These are phyloP conservation scores for Epichloe scottii DNA, from an alignment of 2,329 filamentous ascomycete species.

Conservation along the genomic window DNA sequence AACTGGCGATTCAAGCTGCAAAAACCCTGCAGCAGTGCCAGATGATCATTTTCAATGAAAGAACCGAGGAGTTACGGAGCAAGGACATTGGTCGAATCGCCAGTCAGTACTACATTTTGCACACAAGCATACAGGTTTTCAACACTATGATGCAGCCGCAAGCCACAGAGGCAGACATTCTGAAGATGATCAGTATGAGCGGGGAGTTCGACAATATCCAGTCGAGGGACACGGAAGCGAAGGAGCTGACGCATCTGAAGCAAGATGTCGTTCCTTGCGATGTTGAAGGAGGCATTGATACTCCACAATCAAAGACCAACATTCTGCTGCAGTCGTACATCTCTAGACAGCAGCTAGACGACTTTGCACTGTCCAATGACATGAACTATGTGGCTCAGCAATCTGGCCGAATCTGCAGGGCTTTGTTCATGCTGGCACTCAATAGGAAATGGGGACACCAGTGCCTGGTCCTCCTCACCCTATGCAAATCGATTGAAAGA, in stretches of 20 bases:
- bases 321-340: constrained; percentile 92
- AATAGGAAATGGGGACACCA: constrained; percentile 94
- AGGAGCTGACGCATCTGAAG: constrained; percentile 67
- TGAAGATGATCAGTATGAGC: constrained; percentile 95
- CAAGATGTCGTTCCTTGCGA: constrained; percentile 64
- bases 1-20: constrained; percentile 81
- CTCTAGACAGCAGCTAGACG: constrained; percentile 73
- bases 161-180: constrained; percentile 78
- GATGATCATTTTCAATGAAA: constrained; percentile 98
- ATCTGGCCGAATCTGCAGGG: constrained; percentile 82
- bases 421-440: constrained; percentile 93
- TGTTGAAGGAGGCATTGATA: constrained; percentile 58
- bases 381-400: constrained; percentile 94
- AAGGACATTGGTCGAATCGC: constrained; percentile 96
- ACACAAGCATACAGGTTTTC: constrained; percentile 90
- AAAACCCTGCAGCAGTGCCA: constrained; percentile 80
- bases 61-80: constrained; percentile 79
- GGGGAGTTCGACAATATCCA: constrained; percentile 97
- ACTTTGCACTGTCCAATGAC: constrained; percentile 88
- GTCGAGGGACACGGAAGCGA: constrained; percentile 76
- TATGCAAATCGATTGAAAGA: constrained; percentile 96
- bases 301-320: constrained; percentile 84
- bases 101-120: constrained; percentile 91
- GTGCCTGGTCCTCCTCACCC: constrained; percentile 76
- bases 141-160: constrained; percentile 84